These are phyloP conservation scores for Trichoderma asperelloides DNA, from an alignment of 495 filamentous ascomycete species.

Conservation along the genomic window DNA sequence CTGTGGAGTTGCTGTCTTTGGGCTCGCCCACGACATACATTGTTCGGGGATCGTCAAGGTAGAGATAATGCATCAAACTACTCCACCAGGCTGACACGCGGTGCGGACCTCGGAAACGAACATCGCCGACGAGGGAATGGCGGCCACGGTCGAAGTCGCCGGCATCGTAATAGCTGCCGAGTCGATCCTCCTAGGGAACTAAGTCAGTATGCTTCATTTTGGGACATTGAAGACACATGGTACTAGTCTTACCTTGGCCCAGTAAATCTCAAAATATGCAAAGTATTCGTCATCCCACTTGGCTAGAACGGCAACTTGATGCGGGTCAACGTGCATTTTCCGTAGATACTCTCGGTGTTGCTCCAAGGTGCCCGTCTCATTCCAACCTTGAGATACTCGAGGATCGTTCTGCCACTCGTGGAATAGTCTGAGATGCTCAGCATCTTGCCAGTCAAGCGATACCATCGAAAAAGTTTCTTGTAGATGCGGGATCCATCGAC, in stretches of 20 bases:
- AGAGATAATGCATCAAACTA: slow-evolving; percentile 59
- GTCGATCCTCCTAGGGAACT: slow-evolving; percentile 49
- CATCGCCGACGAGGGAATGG: slow-evolving; percentile 59
- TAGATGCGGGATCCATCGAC: slow-evolving; percentile 58
- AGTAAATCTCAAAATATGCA: slow-evolving; percentile 64
- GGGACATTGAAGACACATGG: not conserved
- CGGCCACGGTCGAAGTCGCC: slow-evolving; percentile 58
- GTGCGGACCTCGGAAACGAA: slow-evolving; percentile 52
- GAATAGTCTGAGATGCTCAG: slow-evolving; percentile 50
- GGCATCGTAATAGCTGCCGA: slow-evolving; percentile 56
- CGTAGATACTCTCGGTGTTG: slow-evolving; percentile 55
- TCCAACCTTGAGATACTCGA: slow-evolving; percentile 60
- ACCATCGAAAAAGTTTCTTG: slow-evolving; percentile 58
- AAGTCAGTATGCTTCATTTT: not conserved
- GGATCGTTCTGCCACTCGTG: slow-evolving; percentile 65
- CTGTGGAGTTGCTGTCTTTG: slow-evolving; percentile 47
- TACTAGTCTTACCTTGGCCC: slow-evolving; percentile 48
- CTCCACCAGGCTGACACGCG: slow-evolving; percentile 63
- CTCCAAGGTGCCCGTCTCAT: slow-evolving; percentile 54
- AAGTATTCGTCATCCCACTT: slow-evolving; percentile 52
- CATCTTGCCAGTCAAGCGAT: slow-evolving; percentile 47
- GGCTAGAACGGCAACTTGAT: slow-evolving; percentile 52
- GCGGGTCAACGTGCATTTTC: slow-evolving; percentile 50
- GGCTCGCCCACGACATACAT: slow-evolving; percentile 56
- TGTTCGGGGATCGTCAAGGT: slow-evolving; percentile 61